Conservation (phyloP, 2,329 filamentous ascomycete species). For the Aspergillus versicolor region DNA sequence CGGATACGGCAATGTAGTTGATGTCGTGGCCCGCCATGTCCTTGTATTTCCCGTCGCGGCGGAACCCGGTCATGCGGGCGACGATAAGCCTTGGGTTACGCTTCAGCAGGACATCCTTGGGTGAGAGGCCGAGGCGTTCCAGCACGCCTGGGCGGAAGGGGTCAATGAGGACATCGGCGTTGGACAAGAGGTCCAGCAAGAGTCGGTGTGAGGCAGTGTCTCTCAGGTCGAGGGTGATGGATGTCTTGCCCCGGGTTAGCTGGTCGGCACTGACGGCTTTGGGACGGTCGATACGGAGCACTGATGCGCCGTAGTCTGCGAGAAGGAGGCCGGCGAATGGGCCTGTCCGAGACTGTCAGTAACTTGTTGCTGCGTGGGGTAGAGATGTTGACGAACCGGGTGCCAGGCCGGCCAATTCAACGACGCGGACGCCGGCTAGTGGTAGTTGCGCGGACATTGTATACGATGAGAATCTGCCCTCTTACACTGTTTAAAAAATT, state of each 20-base stretch:
- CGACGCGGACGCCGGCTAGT: slow-evolving; percentile 59
- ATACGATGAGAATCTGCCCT: background rate
- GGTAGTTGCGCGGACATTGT: slow-evolving; percentile 49
- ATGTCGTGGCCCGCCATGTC: slow-evolving; percentile 94
- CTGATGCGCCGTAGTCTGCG: slow-evolving; percentile 82
- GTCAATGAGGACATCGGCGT: slow-evolving; percentile 81
- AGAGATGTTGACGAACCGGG: slow-evolving; percentile 50
- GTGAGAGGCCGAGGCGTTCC: slow-evolving; percentile 77
- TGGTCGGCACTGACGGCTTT: slow-evolving; percentile 61
- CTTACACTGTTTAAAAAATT: background rate
- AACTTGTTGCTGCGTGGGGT: background rate
- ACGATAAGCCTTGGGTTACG: slow-evolving; percentile 76
- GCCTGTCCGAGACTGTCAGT: slow-evolving; percentile 50
- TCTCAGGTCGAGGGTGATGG: slow-evolving; percentile 78
- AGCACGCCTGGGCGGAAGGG: slow-evolving; percentile 90
- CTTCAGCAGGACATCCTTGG: slow-evolving; percentile 61
- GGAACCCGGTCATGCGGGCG: slow-evolving; percentile 84
- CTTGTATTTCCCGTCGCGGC: slow-evolving; percentile 79
- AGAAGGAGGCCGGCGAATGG: slow-evolving; percentile 88
- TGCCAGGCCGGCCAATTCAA: slow-evolving; percentile 66
- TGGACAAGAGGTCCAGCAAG: slow-evolving; percentile 62
- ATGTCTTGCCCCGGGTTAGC: slow-evolving; percentile 77
- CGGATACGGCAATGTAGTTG: slow-evolving; percentile 90
- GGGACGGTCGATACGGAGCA: slow-evolving; percentile 78
- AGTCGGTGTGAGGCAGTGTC: slow-evolving; percentile 62